Evolutionary conservation across 495 filamentous ascomycete species (phyloP), one percentile per base, ranked within the genome.

Genomic region (Umbilicaria muhlenbergii): DNA sequence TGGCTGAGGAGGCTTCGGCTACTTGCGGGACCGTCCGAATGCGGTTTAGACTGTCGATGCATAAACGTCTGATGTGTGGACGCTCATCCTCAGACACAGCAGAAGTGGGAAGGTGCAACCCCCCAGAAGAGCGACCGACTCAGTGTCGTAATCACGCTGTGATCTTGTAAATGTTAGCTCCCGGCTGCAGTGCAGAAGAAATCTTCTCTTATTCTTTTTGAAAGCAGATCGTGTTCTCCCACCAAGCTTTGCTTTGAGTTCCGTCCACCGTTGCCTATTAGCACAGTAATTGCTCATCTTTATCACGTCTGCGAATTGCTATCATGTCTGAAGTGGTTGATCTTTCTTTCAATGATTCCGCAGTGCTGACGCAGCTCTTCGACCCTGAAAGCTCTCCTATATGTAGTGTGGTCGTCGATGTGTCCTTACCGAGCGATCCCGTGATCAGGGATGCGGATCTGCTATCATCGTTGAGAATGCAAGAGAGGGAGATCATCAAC

Each of bases 281-380:
- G 0, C 6, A 28, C 19, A 10, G 24, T 28, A 28, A 8, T 28
- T 28, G 24, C 24, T 28, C 24, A 8, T 28, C 24, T 28, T 1
- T 6, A 28, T 28, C 24, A 28, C 24, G 3, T 28, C 24, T 28
- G 24, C 24, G 24, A 28, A 28, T 28, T 28, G 24, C 5, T 28
- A 28, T 28, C 5, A 28, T 28, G 24, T 28, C 24, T 28, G 24
- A 28, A 10, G 8, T 3, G 24, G 5, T 10, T 6, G 24, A 28
- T 28, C 75, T 93, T 21, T 80, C 78, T 43, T 59, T 60, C 19
- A 80, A 81, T 53, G 86, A 92, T 60, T 58, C 75, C 46, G 69
- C 75, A 32, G 74, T 89, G 47, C 75, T 91, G 35, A 66, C 78
- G 51, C 80, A 82, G 42, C 79, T 93, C 58, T 86, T 82, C 53